phyloP scores from a whole-genome alignment of 495 filamentous ascomycete species.

The Xylaria bambusicola region DNA sequence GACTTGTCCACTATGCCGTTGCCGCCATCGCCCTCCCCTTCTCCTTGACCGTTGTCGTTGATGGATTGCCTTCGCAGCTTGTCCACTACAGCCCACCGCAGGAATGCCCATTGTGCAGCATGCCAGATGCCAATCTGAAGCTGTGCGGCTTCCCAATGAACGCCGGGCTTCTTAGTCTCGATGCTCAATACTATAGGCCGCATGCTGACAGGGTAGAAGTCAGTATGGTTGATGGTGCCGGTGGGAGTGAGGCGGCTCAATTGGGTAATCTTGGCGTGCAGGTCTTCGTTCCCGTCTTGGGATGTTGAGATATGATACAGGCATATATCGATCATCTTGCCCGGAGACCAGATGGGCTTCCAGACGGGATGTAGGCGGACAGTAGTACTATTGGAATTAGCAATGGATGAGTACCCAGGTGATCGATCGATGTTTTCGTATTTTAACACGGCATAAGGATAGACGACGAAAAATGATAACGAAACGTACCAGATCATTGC shows the following conservation, averaged over 20 bases:
- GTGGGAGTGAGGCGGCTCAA: constrained; percentile 12
- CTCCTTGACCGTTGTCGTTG: background rate
- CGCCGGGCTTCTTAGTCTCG: constrained; percentile 17
- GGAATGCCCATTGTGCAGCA: constrained; percentile 15
- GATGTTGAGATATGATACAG: background rate
- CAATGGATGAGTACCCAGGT: background rate
- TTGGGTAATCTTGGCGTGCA: background rate
- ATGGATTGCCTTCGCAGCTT: background rate
- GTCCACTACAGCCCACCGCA: constrained; percentile 6
- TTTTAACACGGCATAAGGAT: background rate
- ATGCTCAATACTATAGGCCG: constrained; percentile 13
- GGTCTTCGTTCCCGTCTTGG: constrained; percentile 2
- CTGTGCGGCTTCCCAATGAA: constrained; percentile 8
- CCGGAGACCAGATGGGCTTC: background rate
- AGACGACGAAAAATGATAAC: background rate
- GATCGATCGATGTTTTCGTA: background rate
- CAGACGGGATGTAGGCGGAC: constrained; percentile 4
- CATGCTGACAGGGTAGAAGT: background rate
- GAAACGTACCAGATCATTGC: constrained; percentile 6
- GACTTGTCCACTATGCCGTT: too few relatives aligned
- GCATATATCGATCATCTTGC: constrained; percentile 8
- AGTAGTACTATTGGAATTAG: background rate
- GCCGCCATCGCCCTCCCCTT: background rate
- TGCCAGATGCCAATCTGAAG: constrained; percentile 19
- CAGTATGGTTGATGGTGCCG: constrained; percentile 16